Conservation (phyloP, 1,139 yeast genomes). For the Nematodospora anomalae region DNA sequence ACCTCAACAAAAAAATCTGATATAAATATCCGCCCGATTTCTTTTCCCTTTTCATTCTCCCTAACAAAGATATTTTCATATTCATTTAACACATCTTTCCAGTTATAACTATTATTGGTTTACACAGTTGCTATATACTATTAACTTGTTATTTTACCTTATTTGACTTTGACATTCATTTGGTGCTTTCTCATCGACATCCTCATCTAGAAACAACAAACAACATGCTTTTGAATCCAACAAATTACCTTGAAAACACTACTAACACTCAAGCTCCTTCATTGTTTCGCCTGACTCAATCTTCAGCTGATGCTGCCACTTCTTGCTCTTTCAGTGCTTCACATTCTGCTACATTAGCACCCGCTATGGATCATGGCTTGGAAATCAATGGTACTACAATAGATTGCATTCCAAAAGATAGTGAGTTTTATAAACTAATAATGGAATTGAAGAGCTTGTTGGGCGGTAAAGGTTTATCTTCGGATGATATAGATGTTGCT, state of each 20-base stretch:
- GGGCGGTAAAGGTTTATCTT: constrained; percentile 36
- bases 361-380: constrained; percentile 13
- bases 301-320: constrained; percentile 1
- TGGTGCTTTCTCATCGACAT: neutral
- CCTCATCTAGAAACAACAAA: neutral
- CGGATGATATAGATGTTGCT: constrained; percentile 57
- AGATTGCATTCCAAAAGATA: constrained; percentile 12
- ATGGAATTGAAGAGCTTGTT: constrained; percentile 30
- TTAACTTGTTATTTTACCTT: too few species aligned
- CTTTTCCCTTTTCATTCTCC: neutral
- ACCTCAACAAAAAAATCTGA: neutral
- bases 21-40: neutral
- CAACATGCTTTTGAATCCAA: constrained; percentile 14
- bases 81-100: too few species aligned
- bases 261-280: constrained; percentile 3
- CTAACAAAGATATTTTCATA: too few species aligned
- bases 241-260: constrained; percentile 8
- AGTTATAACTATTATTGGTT: too few species aligned
- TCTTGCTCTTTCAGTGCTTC: constrained; percentile 3
- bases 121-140: neutral
- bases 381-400: constrained; percentile 15
- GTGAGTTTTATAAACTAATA: constrained; percentile 20
- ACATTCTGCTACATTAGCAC: constrained; percentile 3
- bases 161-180: too few species aligned
- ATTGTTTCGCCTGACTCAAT: constrained; percentile 3